phyloP scores from a whole-genome alignment of 2,329 filamentous ascomycete genomes.

The Botrytis porri region DNA sequence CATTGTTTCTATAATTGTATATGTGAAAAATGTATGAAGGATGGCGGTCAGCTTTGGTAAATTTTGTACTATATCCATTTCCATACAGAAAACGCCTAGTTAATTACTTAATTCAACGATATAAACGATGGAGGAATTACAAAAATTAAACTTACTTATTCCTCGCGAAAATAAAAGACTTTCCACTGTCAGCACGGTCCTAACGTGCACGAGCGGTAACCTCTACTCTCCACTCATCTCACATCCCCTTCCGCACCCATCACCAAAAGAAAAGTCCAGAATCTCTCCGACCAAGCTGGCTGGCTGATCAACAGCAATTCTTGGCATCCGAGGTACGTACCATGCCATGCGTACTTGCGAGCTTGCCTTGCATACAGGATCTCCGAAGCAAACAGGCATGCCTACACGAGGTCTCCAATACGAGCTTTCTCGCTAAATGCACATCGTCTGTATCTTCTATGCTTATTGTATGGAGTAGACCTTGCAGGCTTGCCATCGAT shows the following conservation, averaged over 20 bases:
- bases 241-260: neutral
- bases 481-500: slow-evolving; percentile 1
- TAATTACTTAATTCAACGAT: neutral
- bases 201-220: neutral
- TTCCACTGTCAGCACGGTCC: neutral
- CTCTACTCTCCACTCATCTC: neutral
- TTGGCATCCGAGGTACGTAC: neutral
- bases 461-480: neutral
- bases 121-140: neutral
- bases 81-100: neutral
- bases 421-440: slow-evolving; percentile 4
- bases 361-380: neutral
- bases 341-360: too few species aligned
- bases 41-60: neutral
- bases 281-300: neutral
- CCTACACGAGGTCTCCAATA: neutral
- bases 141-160: neutral
- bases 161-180: neutral
- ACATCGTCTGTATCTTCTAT: slow-evolving; percentile 1
- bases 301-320: neutral
- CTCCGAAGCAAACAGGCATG: neutral
- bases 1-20: neutral
- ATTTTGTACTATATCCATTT: neutral
- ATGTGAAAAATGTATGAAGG: neutral
- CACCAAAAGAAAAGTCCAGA: neutral